Conservation (phyloP, 2,329 filamentous ascomycete species). For the Ceratocystis variospora region DNA sequence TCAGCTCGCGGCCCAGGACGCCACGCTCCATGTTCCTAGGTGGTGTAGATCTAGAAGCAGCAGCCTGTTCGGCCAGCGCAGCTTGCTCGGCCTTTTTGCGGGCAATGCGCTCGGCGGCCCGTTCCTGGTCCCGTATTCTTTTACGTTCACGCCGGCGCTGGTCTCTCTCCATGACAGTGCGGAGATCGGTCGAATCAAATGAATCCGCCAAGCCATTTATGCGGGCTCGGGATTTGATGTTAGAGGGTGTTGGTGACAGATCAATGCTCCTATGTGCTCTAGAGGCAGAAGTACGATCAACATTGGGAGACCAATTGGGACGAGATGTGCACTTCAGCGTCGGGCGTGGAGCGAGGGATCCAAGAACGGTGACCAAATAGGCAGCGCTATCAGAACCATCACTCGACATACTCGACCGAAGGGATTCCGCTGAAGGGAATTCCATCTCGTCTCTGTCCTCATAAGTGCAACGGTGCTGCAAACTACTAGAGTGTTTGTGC, state of each 20-base stretch:
- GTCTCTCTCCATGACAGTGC: slow-evolving; percentile 84
- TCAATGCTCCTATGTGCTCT: slow-evolving; percentile 35
- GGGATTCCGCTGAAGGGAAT: slow-evolving; percentile 56
- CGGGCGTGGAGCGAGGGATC: slow-evolving; percentile 72
- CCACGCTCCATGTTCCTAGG: slow-evolving; percentile 18
- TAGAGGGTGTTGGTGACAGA: slow-evolving; percentile 44
- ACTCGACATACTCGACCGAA: slow-evolving; percentile 63
- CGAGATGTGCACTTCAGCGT: slow-evolving; percentile 62
- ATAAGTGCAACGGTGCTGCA: slow-evolving; percentile 34
- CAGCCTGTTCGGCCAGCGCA: slow-evolving; percentile 6
- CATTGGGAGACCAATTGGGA: slow-evolving; percentile 41
- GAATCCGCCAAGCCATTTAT: slow-evolving; percentile 67
- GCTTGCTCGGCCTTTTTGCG: slow-evolving; percentile 16
- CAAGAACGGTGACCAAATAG: slow-evolving; percentile 67
- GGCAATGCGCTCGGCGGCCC: slow-evolving; percentile 36
- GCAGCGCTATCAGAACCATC: slow-evolving; percentile 55
- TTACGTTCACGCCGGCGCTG: slow-evolving; percentile 65
- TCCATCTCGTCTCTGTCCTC: slow-evolving; percentile 39
- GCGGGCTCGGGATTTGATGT: slow-evolving; percentile 48
- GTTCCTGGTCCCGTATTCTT: slow-evolving; percentile 52
- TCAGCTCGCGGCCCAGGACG: slow-evolving; percentile 20
- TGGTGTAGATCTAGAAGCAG: slow-evolving; percentile 1
- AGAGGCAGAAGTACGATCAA: slow-evolving; percentile 34
- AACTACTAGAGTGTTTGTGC: slow-evolving; percentile 41
- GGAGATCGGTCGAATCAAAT: slow-evolving; percentile 67